Percentiles rank a stretch among this genome's conserved stretches.
Conservation (phyloP, 495 filamentous ascomycete species). For the Xylona heveae region DNA sequence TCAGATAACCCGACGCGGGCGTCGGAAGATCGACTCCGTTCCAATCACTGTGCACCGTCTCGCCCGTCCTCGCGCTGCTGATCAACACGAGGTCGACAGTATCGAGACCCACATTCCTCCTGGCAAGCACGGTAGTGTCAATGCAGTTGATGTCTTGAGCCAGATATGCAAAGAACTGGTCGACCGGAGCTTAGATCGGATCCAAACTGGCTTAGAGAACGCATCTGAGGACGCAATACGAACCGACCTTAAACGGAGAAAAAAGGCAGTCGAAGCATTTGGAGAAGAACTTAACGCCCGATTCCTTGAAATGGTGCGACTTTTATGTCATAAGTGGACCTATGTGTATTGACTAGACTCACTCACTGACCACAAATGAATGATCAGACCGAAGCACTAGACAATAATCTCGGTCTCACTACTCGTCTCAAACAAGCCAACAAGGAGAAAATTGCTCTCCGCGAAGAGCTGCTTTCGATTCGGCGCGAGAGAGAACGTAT, state of each 20-base stretch:
- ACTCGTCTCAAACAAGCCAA: conserved; percentile 39
- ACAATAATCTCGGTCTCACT: conserved; percentile 40
- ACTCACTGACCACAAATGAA: conserved; percentile 1
- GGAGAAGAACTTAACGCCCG: conserved; percentile 42
- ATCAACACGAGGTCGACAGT: conserved; percentile 19
- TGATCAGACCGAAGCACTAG: conserved; percentile 31
- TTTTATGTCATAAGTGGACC: conserved; percentile 10
- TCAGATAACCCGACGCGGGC: too few relatives aligned
- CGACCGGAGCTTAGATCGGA: too few relatives aligned
- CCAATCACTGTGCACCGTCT: conserved; percentile 4
- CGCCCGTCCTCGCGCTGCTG: conserved; percentile 5
- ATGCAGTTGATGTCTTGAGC: conserved; percentile 43
- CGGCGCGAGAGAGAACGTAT: conserved; percentile 43
- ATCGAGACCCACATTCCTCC: conserved; percentile 22
- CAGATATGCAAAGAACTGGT: conserved; percentile 51
- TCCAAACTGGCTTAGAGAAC: too few relatives aligned
- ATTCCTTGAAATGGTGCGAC: conserved; percentile 33
- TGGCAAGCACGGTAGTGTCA: conserved; percentile 29
- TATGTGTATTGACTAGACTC: conserved; percentile 8
- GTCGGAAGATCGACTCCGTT: too few relatives aligned
- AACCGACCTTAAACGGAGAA: conserved; percentile 26
- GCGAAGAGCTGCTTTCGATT: conserved; percentile 39
- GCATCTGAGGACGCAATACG: conserved; percentile 12
- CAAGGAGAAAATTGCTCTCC: conserved; percentile 40
- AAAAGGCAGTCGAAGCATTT: conserved; percentile 44